Evolutionary conservation across 1,284 basidiomycete genomes (phyloP).

Genomic region (Leccinum glutinopallens): DNA sequence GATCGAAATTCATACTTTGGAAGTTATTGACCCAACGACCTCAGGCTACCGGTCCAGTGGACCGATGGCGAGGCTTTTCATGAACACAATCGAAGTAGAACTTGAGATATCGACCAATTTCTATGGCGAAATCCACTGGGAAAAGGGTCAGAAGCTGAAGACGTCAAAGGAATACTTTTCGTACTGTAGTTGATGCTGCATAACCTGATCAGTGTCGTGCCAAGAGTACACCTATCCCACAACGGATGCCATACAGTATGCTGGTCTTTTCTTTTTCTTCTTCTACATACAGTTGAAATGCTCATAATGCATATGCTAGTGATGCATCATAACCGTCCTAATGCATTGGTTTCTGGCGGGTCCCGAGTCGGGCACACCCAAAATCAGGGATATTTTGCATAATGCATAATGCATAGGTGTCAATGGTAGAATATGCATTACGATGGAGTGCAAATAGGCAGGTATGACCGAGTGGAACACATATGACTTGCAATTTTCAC

Average conservation of each 20-base stretch:
- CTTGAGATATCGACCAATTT: conserved; percentile 62
- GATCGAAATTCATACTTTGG: conserved; percentile 42
- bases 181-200: conserved; percentile 71
- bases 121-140: conserved; percentile 62
- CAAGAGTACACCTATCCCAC: conserved; percentile 59
- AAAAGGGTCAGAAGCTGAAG: conserved; percentile 13
- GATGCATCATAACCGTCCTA: no score
- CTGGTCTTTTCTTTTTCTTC: no score
- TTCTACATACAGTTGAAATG: no score
- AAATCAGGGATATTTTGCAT: no score
- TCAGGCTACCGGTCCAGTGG: conserved; percentile 33
- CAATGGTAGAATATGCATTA: no score
- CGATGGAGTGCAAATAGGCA: no score
- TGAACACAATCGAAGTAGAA: conserved; percentile 58
- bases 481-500: no score
- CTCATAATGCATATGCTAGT: no score
- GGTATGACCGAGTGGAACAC: no score
- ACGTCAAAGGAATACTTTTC: conserved; percentile 17
- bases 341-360: no score
- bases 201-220: conserved; percentile 13
- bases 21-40: conserved; percentile 29
- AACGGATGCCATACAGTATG: conserved; percentile 36
- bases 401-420: no score
- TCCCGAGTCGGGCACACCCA: no score
- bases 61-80: conserved; percentile 46